A percentile compares a stretch with the other conserved stretches of the same genome.
These are phyloP conservation scores for Cryomyces minteri DNA, from an alignment of 495 filamentous ascomycete genomes.

Conservation along the genomic window DNA sequence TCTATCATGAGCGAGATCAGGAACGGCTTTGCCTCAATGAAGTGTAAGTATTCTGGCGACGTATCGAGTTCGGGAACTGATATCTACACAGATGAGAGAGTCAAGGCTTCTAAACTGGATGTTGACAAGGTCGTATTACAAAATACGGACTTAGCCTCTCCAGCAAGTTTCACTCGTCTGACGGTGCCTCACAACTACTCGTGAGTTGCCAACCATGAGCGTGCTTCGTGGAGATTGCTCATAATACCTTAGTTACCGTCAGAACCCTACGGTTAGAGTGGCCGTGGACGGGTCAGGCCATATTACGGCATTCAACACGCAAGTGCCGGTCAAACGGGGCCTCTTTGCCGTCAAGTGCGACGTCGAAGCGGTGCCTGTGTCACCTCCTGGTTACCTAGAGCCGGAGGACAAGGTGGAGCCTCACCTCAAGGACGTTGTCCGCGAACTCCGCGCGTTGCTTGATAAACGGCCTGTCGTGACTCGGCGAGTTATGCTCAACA, in stretches of 20 bases:
- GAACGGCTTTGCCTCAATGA: conserved; percentile 42
- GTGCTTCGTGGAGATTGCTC: too few relatives aligned
- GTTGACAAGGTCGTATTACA: conserved; percentile 36
- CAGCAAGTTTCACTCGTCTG: conserved; percentile 52
- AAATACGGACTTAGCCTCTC: conserved; percentile 57
- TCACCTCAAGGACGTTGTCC: conserved; percentile 38
- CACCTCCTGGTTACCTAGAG: conserved; percentile 4
- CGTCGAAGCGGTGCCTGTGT: neutral
- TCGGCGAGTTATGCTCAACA: conserved; percentile 56
- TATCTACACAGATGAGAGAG: conserved; percentile 32
- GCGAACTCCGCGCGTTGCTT: conserved; percentile 39
- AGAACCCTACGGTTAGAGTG: conserved; percentile 10
- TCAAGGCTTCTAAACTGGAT: conserved; percentile 58
- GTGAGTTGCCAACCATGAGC: conserved; percentile 1
- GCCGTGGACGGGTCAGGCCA: neutral
- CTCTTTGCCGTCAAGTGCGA: neutral
- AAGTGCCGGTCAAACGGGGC: neutral
- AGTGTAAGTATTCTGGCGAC: conserved; percentile 27
- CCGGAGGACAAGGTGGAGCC: conserved; percentile 27
- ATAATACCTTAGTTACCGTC: conserved; percentile 5
- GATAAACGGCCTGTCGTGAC: conserved; percentile 70
- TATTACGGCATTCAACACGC: neutral
- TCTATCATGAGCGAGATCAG: conserved; percentile 46
- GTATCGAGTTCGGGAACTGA: neutral
- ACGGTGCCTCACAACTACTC: conserved; percentile 48